These are phyloP conservation scores for Closterium sp. DNA, from an alignment of 139 green algal species.

Conservation along the genomic window DNA sequence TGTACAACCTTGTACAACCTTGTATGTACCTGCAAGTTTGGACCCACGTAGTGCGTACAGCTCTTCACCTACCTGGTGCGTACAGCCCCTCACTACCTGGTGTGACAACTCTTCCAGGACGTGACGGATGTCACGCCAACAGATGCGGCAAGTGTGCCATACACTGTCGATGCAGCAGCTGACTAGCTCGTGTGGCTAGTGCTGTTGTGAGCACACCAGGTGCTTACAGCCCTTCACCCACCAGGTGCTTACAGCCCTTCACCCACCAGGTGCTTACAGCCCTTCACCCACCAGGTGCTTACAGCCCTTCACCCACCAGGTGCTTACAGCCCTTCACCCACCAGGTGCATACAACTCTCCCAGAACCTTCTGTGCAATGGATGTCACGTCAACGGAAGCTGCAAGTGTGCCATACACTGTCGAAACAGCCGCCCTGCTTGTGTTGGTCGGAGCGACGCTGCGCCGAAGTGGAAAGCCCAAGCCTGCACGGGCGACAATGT, in stretches of 20 bases:
- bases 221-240: not conserved
- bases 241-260: not conserved
- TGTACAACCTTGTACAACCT: too few species aligned
- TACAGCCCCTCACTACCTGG: not conserved
- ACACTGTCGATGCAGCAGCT: too few species aligned
- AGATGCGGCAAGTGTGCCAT: too few species aligned
- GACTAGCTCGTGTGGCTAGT: too few species aligned
- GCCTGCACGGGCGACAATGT: not conserved
- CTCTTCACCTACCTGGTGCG: not conserved
- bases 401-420: not conserved
- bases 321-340: not conserved
- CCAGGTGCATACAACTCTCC: too few species aligned
- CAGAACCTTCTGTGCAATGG: too few species aligned
- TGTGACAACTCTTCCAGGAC: too few species aligned
- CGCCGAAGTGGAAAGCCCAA: not conserved
- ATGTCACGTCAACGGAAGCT: too few species aligned
- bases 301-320: not conserved
- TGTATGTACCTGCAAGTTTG: too few species aligned
- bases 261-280: not conserved
- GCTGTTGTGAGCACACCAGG: too few species aligned
- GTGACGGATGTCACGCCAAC: too few species aligned
- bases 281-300: not conserved
- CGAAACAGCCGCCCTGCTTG: not conserved
- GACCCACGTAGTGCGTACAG: too few species aligned
- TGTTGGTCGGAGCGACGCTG: not conserved